A percentile compares a stretch with the other conserved stretches of the same genome.
These are phyloP conservation scores for Jasminum sambac DNA, from an alignment of 257 asterid species.

Conservation along the genomic window DNA sequence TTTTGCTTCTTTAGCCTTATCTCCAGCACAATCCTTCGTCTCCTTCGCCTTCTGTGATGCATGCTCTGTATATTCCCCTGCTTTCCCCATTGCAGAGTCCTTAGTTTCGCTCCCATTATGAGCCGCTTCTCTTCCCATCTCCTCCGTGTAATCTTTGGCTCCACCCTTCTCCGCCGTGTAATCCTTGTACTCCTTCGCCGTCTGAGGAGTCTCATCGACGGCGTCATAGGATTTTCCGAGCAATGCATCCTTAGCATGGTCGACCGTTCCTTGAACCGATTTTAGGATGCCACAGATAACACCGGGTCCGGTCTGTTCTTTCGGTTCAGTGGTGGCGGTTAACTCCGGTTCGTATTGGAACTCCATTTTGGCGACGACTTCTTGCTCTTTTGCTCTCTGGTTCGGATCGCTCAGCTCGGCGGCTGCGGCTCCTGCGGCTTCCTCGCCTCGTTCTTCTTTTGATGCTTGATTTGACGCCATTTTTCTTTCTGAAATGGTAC, in stretches of 20 bases:
- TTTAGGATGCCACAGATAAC: conserved; percentile 33
- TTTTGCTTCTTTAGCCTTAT: conserved; percentile 30
- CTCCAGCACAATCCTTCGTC: conserved; percentile 14
- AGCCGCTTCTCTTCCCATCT: neutral
- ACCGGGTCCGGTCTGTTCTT: conserved; percentile 22
- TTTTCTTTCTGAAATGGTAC: neutral
- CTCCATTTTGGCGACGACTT: conserved; percentile 5
- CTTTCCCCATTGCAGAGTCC: neutral
- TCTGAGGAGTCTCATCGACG: conserved; percentile 22
- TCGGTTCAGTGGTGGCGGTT: neutral
- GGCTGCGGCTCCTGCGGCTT: conserved; percentile 53
- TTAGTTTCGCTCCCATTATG: no score
- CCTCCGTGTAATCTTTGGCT: neutral
- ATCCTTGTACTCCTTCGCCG: conserved; percentile 16
- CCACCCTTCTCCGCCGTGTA: conserved; percentile 2
- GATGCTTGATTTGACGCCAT: conserved; percentile 53
- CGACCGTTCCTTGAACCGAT: conserved; percentile 37
- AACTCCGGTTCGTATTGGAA: neutral
- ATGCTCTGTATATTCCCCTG: no score
- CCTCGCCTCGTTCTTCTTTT: conserved; percentile 56
- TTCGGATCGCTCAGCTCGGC: conserved; percentile 54
- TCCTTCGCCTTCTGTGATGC: conserved; percentile 36
- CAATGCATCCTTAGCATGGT: conserved; percentile 41
- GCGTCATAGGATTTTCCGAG: conserved; percentile 46
- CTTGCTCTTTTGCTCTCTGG: conserved; percentile 41